Percentiles rank a stretch among this genome's conserved stretches.
Evolutionary conservation across 495 filamentous ascomycete genomes (phyloP).

Genomic region (Chaetomidium leptoderma): DNA sequence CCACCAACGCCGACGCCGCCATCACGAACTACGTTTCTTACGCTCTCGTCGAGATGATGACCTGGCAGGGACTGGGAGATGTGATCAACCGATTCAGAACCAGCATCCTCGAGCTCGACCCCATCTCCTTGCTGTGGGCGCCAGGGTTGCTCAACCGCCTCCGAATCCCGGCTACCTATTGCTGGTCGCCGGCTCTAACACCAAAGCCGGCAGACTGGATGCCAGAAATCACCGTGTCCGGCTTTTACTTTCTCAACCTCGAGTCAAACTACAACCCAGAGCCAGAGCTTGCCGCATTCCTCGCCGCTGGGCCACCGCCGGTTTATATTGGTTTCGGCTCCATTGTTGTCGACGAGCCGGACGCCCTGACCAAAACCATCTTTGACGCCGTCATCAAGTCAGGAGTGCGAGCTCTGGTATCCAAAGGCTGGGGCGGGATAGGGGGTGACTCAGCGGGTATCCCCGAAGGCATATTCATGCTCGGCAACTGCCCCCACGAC

Average conservation of each 20-base stretch:
- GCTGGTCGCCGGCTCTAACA: conserved; percentile 62
- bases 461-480: conserved; percentile 67
- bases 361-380: conserved; percentile 60
- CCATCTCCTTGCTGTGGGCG: conserved; percentile 61
- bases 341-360: conserved; percentile 73
- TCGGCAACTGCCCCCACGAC: conserved; percentile 76
- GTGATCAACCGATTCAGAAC: conserved; percentile 61
- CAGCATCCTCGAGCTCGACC: conserved; percentile 56
- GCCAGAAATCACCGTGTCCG: conserved; percentile 56
- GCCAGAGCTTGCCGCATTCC: conserved; percentile 49
- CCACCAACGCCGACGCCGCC: conserved; percentile 52
- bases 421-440: conserved; percentile 75
- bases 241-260: conserved; percentile 62
- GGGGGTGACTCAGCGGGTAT: conserved; percentile 57
- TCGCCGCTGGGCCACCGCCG: conserved; percentile 59
- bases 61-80: conserved; percentile 60
- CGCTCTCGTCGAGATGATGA: conserved; percentile 66
- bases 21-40: conserved; percentile 70
- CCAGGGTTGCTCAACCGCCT: conserved; percentile 58
- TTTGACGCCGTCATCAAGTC: conserved; percentile 62
- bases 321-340: conserved; percentile 81
- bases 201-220: conserved; percentile 65
- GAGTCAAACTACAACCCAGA: conserved; percentile 57
- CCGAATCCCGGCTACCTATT: conserved; percentile 60
- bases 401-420: conserved; percentile 70